Base-by-base conservation (phyloP, 1,139 yeast genomes). In the Diutina rugosa region DNA sequence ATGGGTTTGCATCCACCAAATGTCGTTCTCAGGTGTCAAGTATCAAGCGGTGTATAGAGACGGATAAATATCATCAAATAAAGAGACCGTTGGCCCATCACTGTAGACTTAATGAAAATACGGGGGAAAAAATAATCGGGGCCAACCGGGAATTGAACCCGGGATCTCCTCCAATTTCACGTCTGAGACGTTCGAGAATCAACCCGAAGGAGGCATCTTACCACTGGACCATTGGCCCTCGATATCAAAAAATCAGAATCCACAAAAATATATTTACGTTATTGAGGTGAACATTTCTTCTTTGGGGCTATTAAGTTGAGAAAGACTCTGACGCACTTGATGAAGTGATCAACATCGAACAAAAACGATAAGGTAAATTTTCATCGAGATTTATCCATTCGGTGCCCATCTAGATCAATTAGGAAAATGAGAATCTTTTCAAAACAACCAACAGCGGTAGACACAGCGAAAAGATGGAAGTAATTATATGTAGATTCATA, bases 141-240 rank as follows among this genome's bases (percentile, higher is more conserved):
- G 48, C 30, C 48, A n/a, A 18, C 48, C 48, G 46, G 48, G 48
- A 26, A 46, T 21, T 46, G 30, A 26, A 46, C 28, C 48, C 48
- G 30, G 30, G 48, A 46, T 46, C 48, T 46, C 48, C 30, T 21
- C 48, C 48, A 46, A 46, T 9, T 46, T 26, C 48, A 26, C 16
- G 28, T 46, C 21, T 46, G 46, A 18, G 21, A 26, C 30, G n/a
- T 46, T 26, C 30, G n/a, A 30, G 9, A 26, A 18, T 18, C 26
- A 46, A 18, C 48, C 48, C 48, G 48, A 46, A 46, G 48, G 48
- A 46, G 30, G 48, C 48, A 46, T 46, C 48, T 18, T 46, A 46
- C 48, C 48, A 18, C 48, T 46, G 48, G 48, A 46, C 48, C 48
- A 46, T 18, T n/a, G 48, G 30, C 48, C 48, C 48, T 26, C 28